Evolutionary conservation across 1,139 yeast species (phyloP).

Genomic region (Blastobotrys proliferans): DNA sequence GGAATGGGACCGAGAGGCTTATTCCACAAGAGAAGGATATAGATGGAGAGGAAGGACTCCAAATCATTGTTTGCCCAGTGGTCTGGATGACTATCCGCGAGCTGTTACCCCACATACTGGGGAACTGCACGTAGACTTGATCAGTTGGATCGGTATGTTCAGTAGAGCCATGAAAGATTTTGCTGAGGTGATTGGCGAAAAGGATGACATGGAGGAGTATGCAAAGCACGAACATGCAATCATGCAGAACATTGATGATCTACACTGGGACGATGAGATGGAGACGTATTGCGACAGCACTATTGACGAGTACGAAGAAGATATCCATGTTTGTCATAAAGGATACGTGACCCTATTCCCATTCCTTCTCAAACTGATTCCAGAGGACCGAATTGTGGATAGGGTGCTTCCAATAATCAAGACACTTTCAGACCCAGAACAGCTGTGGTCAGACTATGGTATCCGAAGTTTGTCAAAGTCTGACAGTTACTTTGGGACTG

Average conservation of each 20-base stretch:
- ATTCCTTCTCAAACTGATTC: conserved; percentile 67
- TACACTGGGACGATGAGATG: conserved; percentile 75
- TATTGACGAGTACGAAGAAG: conserved; percentile 65
- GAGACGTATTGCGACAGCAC: conserved; percentile 81
- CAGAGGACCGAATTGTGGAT: conserved; percentile 39
- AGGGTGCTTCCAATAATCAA: conserved; percentile 42
- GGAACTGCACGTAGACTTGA: conserved; percentile 83
- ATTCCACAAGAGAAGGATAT: conserved; percentile 58
- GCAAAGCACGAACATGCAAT: conserved; percentile 53
- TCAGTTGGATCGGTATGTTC: conserved; percentile 94
- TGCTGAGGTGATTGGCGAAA: conserved; percentile 58
- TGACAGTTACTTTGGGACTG: conserved; percentile 64
- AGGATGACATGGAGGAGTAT: conserved; percentile 55
- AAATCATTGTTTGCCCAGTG: conserved; percentile 86
- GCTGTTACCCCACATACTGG: conserved; percentile 77
- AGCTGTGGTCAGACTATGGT: conserved; percentile 77
- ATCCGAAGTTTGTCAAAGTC: conserved; percentile 73
- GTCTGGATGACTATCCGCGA: conserved; percentile 94
- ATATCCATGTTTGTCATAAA: conserved; percentile 69
- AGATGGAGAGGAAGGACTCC: conserved; percentile 93
- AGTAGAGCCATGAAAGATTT: conserved; percentile 73
- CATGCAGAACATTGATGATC: conserved; percentile 55
- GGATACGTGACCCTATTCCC: conserved; percentile 91
- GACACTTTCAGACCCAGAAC: conserved; percentile 61
- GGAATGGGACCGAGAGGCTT: conserved; percentile 64